Conservation (phyloP, 1,284 basidiomycete genomes). For the Malassezia obtusa region DNA sequence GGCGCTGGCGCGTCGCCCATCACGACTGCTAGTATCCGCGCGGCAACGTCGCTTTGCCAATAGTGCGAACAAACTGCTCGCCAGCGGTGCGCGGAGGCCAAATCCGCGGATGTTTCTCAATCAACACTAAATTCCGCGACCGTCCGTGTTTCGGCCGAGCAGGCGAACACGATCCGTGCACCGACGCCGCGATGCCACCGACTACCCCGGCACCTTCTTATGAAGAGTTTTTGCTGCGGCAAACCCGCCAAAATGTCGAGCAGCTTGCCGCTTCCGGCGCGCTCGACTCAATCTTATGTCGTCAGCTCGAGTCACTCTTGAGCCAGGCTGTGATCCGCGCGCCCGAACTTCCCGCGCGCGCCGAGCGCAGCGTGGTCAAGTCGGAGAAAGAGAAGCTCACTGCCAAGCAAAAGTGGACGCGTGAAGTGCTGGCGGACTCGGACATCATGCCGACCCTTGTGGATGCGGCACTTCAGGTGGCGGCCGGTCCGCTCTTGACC, state of each 20-base stretch:
- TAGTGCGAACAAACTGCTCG: no score
- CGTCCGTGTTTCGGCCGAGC: neutral
- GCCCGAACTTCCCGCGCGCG: neutral
- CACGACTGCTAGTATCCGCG: no score
- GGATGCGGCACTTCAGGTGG: conserved; percentile 20
- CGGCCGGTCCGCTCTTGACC: conserved; percentile 21
- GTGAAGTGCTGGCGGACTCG: conserved; percentile 20
- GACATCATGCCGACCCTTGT: conserved; percentile 23
- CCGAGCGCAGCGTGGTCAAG: neutral
- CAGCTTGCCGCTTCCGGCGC: conserved; percentile 8
- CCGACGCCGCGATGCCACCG: neutral
- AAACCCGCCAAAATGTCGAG: conserved; percentile 11
- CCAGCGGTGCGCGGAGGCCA: no score
- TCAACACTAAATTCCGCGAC: no score
- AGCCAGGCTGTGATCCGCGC: neutral
- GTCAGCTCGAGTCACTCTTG: conserved; percentile 8
- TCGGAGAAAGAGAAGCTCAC: conserved; percentile 14
- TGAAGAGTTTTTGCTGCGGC: conserved; percentile 11
- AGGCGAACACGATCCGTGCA: neutral
- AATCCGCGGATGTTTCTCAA: no score
- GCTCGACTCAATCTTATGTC: conserved; percentile 9
- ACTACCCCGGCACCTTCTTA: conserved; percentile 1
- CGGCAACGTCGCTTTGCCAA: no score
- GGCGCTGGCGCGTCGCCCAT: neutral
- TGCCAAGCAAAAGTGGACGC: conserved; percentile 22